Conservation (phyloP, 2,329 filamentous ascomycete species). For the Pseudogymnoascus sp. region DNA sequence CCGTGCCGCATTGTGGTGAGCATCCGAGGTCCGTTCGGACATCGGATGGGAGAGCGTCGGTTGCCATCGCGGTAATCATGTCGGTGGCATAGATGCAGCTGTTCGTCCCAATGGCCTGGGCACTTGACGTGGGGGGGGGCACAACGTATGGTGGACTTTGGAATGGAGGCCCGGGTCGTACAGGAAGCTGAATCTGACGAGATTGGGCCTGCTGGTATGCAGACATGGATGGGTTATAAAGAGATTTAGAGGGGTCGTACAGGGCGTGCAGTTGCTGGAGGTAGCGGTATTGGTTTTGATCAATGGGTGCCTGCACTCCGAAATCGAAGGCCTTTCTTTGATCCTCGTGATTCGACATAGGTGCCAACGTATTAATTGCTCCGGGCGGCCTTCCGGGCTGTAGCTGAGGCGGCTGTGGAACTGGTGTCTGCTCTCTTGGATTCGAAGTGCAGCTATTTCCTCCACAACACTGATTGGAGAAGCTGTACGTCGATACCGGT, state of each 20-base stretch:
- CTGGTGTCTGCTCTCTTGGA: not conserved
- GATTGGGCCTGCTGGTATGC: not conserved
- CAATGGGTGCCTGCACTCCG: not conserved
- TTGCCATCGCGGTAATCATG: conserved; percentile 37
- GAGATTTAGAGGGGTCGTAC: not conserved
- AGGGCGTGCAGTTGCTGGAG: not conserved
- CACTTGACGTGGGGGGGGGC: not conserved
- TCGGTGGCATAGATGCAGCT: conserved; percentile 34
- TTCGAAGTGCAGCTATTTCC: not conserved
- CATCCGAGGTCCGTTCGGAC: conserved; percentile 36
- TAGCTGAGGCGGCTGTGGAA: not conserved
- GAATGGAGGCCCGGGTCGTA: not conserved
- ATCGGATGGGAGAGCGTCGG: conserved; percentile 29
- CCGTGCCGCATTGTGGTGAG: conserved; percentile 22
- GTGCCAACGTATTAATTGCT: not conserved
- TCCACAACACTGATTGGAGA: not conserved
- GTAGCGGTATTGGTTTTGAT: not conserved
- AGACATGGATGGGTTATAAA: not conserved
- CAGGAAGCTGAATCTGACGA: not conserved
- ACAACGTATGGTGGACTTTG: not conserved
- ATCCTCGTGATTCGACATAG: not conserved
- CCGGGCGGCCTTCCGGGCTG: not conserved
- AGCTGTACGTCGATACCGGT: not conserved
- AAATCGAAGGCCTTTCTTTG: conserved; percentile 1
- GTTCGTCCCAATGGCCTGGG: conserved; percentile 16